A percentile compares a stretch with the other conserved stretches of the same genome.
Evolutionary conservation across 257 asterid genomes (phyloP).

Genomic region (Nicotiana undulata): DNA sequence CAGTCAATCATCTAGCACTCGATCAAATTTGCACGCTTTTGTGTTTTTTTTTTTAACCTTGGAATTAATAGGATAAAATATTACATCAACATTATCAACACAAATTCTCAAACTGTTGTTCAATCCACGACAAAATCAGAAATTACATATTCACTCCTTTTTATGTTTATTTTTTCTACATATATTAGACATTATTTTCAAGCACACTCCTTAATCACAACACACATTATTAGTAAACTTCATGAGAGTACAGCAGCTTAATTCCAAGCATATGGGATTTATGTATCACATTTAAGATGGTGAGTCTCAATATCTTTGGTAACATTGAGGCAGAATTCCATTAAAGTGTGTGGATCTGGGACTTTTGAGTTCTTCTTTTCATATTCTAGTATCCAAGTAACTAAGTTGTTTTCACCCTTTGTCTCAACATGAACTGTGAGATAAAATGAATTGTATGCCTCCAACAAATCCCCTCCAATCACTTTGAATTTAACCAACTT

Average conservation of each 20-base stretch:
- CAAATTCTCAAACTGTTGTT: neutral
- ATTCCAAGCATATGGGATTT: neutral
- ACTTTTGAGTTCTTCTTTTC: constrained; percentile 6
- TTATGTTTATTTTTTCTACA: neutral
- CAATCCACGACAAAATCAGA: neutral
- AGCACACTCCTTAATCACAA: neutral
- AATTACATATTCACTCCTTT: neutral
- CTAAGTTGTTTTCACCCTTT: neutral
- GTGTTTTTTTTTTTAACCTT: too few species aligned
- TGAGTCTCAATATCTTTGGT: constrained; percentile 23
- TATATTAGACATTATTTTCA: neutral
- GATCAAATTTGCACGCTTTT: too few species aligned
- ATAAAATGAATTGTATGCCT: constrained; percentile 5
- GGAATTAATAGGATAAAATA: too few species aligned
- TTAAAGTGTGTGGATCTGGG: constrained; percentile 4
- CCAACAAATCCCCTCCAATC: constrained; percentile 16
- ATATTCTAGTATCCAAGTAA: constrained; percentile 17
- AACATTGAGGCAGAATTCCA: neutral
- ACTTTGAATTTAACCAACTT: constrained; percentile 11
- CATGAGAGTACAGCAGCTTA: neutral
- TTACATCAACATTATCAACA: too few species aligned
- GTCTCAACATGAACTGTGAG: constrained; percentile 13
- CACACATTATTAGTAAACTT: neutral
- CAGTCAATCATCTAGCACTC: too few species aligned
- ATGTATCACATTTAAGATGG: constrained; percentile 2